Evolutionary conservation across 75 land plant genomes (phyloP).

Genomic region (Pinus tabuliformis): DNA sequence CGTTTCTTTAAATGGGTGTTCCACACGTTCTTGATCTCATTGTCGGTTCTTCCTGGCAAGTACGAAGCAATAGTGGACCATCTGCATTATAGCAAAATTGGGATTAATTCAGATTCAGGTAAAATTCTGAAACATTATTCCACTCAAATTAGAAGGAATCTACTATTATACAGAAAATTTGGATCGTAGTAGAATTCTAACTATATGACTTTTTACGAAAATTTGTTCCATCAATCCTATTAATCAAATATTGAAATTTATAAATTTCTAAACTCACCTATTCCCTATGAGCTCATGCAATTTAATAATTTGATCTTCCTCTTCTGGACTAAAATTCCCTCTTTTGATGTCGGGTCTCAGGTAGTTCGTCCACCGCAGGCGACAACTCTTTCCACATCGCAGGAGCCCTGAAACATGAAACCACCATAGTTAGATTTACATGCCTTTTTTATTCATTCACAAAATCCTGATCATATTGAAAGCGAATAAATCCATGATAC

Average conservation of each 20-base stretch:
- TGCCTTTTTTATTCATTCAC: too few species aligned
- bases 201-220: too few species aligned
- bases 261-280: constrained; percentile 11
- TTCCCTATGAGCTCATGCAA: constrained; percentile 10
- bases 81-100: background rate
- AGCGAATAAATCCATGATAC: too few species aligned
- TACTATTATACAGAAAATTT: too few species aligned
- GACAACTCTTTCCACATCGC: constrained; percentile 27
- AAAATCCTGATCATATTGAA: too few species aligned
- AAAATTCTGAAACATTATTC: too few species aligned
- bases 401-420: constrained; percentile 10
- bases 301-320: constrained; percentile 8
- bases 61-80: background rate
- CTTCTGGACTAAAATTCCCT: constrained; percentile 13
- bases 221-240: too few species aligned
- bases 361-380: constrained; percentile 25
- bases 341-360: constrained; percentile 24
- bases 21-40: constrained; percentile 17
- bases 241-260: too few species aligned
- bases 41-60: constrained; percentile 16
- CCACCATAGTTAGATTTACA: too few species aligned
- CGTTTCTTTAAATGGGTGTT: constrained; percentile 3
- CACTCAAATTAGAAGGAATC: too few species aligned
- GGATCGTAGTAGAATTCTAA: too few species aligned
- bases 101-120: too few species aligned